phyloP scores from a whole-genome alignment of 2,329 filamentous ascomycete genomes.

The Bertia moriformis region DNA sequence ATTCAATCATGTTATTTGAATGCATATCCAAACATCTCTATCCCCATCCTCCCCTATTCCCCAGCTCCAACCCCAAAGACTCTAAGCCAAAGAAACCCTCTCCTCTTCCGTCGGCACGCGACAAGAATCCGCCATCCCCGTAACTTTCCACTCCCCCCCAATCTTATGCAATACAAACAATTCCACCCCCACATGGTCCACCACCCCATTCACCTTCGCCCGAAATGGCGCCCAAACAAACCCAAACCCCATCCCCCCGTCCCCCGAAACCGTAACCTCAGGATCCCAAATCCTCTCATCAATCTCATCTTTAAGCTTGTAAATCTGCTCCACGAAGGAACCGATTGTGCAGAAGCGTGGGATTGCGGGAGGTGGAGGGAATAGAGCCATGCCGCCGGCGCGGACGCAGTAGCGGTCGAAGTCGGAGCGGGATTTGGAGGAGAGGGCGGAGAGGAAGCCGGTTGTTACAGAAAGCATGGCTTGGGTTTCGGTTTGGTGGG shows the following conservation, averaged over 20 bases:
- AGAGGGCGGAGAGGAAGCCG: slow-evolving; percentile 14
- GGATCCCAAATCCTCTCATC: slow-evolving; percentile 17
- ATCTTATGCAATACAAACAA: slow-evolving; percentile 16
- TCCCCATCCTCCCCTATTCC: too few species aligned
- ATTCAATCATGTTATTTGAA: too few species aligned
- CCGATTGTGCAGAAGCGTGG: slow-evolving; percentile 19
- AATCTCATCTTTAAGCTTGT: slow-evolving; percentile 13
- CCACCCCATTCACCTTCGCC: slow-evolving; percentile 15
- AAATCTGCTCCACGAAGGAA: slow-evolving; percentile 15
- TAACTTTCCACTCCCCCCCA: slow-evolving; percentile 16
- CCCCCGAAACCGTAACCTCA: slow-evolving; percentile 13
- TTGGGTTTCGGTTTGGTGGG: not conserved
- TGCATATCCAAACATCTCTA: too few species aligned
- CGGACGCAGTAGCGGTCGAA: slow-evolving; percentile 17
- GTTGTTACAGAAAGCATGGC: slow-evolving; percentile 12
- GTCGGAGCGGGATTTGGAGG: slow-evolving; percentile 12
- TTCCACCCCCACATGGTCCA: slow-evolving; percentile 18
- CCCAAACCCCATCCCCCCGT: too few species aligned
- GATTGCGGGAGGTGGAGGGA: slow-evolving; percentile 11
- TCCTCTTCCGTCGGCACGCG: slow-evolving; percentile 12
- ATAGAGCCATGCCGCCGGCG: slow-evolving; percentile 17
- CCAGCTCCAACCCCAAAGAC: too few species aligned
- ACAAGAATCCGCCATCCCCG: slow-evolving; percentile 17
- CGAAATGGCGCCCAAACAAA: slow-evolving; percentile 18
- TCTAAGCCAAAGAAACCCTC: not conserved